Base-by-base conservation (phyloP, 2,329 filamentous ascomycete species). In the Botrytis squamosa region DNA sequence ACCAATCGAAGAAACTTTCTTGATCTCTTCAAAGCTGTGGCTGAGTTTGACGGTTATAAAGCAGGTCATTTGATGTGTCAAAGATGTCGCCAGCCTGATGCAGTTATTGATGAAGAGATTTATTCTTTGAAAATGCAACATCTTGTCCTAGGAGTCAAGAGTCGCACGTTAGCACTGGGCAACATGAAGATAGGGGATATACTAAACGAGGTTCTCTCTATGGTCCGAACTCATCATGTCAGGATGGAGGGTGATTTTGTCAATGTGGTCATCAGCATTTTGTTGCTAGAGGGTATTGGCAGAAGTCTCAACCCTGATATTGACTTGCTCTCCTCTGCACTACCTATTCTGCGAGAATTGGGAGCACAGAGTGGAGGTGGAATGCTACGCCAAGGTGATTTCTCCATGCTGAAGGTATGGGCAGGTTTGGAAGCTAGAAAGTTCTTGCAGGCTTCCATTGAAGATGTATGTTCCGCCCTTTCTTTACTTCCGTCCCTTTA, bases 111-210 rank as follows among this genome's bases (percentile, higher is more conserved):
- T 77, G 85, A 92, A 74, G 95, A 99, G 77, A 88, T 98, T 0
- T 99, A 98, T 80, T 94, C 95, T 0, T 85, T 98, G 74, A 94
- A 94, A 81, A 98, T 99, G 95, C 95, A 99, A 83, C 95, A 98
- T 83, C 88, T 99, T 7, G 94, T 99, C 3, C 85, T 98, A 0
- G 90, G 91, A 42, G 94, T 99, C 77, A 98, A 98, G 85, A 93
- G 91, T 77, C 88, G 91, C 60, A 99, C 96, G 0, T 91, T 99
- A 73, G 95, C 96, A 0, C 87, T 99, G 0, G 95, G 95, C 7
- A 97, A 94, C 80, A 92, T 99, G 83, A 97, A 95, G 84, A 98
- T 99, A 76, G 96, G 96, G 18, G 96, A 99, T 78, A 94, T 99
- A 33, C 84, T 99, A 44, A 94, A 96, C 80, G 89, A 97, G 78